Base-by-base conservation (phyloP, 345 rosid species). In the Eucalyptus melliodora region DNA sequence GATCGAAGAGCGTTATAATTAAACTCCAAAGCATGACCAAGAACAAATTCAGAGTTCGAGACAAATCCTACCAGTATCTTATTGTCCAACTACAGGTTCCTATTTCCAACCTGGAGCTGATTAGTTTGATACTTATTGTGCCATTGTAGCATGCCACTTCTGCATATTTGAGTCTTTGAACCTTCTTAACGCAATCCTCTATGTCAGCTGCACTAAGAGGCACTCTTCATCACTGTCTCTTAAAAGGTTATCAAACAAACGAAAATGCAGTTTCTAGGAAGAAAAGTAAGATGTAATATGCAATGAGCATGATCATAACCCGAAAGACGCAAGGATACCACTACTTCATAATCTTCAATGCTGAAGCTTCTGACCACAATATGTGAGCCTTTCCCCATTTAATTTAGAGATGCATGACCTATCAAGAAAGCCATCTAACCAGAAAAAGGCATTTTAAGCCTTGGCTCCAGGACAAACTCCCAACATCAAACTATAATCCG, bases 41-140 rank as follows among this genome's bases (percentile, higher is more conserved):
- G 93, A 87, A 62, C 92, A 89, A 94, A 94, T 86, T 92, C 91
- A 56, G 99, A 97, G 90, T 92, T 91, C 49, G 94, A 93, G 90
- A 97, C 80, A 92, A 89, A 95, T 90, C 94, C 93, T 89, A 96
- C 69, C 82, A 91, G 94, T 90, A 91, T 77, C 87, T 93, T 42
- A 97, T 92, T 50, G 93, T 92, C 99, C 99, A 97, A 91, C 95
- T 95, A 92, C 97, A 97, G 23, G 98, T 93, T n/a, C 99, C 99
- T 86, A 97, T 94, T 95, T 97, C 98, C 90, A 93, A 91, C 89
- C 99, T 96, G 59, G 99, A 97, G 93, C 99, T 96, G 90, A 93
- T 88, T 34, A 98, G 95, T 90, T 93, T 95, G n/a, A 97, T 86
- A 59, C 94, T 86, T 93, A 97, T 89, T 49, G 92, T 92, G 87